phyloP scores from a whole-genome alignment of 169 alveolate species.

The Cryptosporidium sp. region DNA sequence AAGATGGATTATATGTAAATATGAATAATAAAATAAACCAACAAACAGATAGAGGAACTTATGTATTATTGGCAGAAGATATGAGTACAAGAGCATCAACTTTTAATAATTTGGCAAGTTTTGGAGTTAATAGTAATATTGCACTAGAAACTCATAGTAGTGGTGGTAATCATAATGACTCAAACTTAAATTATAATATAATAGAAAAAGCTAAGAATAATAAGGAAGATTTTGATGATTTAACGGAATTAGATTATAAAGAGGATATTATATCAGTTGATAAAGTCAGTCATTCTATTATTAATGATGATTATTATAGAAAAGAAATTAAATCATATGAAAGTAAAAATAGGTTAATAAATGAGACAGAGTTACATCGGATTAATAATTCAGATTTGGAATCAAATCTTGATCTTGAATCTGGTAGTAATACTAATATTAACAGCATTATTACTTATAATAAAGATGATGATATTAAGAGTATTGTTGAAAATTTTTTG shows the following conservation, averaged over 20 bases:
- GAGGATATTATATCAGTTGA: too few species aligned
- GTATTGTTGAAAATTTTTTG: not conserved
- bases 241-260: not conserved
- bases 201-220: too few species aligned
- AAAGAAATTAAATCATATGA: not conserved
- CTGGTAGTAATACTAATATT: not conserved
- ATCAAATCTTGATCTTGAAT: not conserved
- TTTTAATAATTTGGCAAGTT: not conserved
- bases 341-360: too few species aligned
- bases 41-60: not conserved
- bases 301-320: not conserved
- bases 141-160: not conserved
- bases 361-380: not conserved
- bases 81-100: conserved; percentile 68
- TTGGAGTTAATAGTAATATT: conserved; percentile 12
- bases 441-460: too few species aligned
- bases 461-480: not conserved
- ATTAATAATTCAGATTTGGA: not conserved
- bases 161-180: not conserved
- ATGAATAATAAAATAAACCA: not conserved
- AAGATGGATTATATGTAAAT: not conserved
- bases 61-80: not conserved
- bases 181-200: not conserved
- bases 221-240: not conserved
- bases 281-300: not conserved